Evolutionary conservation across 73 alveolate species (phyloP).

Genomic region (Paramecium caudatum): DNA sequence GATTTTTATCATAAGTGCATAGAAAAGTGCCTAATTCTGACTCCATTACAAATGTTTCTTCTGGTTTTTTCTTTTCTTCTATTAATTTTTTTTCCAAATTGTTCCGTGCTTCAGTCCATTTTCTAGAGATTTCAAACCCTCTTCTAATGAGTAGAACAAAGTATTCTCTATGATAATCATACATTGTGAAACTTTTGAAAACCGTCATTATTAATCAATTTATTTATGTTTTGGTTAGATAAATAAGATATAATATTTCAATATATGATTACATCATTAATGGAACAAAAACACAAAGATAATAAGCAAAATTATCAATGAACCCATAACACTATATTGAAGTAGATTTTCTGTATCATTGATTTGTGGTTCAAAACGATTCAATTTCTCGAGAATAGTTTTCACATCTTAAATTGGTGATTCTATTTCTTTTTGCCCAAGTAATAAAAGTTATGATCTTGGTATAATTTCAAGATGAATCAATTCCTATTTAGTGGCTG

Average conservation of each 20-base stretch:
- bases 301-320: not conserved
- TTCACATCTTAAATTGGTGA: not conserved
- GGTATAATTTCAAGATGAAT: not conserved
- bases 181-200: not conserved
- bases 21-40: not conserved
- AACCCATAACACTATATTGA: not conserved
- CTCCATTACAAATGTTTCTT: slow-evolving; percentile 16
- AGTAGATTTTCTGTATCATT: not conserved
- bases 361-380: not conserved
- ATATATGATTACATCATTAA: too few species aligned
- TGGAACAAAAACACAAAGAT: not conserved
- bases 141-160: not conserved
- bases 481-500: slow-evolving; percentile 18
- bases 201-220: slow-evolving; percentile 9
- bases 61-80: slow-evolving; percentile 34
- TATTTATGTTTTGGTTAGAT: too few species aligned
- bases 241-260: too few species aligned
- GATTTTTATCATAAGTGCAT: not conserved
- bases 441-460: not conserved
- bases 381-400: not conserved
- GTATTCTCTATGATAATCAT: slow-evolving; percentile 37
- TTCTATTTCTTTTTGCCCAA: not conserved
- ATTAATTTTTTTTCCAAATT: slow-evolving; percentile 5
- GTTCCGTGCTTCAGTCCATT: not conserved
- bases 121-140: not conserved